Conservation (phyloP, 352 stramenopile genomes). For the Phytopythium helicoides region DNA sequence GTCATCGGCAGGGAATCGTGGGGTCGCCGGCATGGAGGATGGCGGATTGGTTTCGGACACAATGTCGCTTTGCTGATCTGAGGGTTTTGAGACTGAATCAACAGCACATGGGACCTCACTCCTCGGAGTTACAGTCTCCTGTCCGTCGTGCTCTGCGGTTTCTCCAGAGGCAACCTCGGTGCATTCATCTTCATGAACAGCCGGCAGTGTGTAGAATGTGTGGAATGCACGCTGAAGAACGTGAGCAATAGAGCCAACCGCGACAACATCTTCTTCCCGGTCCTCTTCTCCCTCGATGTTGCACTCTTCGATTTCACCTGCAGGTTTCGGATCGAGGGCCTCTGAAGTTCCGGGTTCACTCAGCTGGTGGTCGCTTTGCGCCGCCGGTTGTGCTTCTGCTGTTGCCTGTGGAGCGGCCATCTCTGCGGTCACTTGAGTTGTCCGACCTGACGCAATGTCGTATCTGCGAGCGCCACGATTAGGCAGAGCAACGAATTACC, state of each 20-base stretch:
- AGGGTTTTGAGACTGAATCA: no score
- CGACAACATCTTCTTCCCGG: slow-evolving; percentile 57
- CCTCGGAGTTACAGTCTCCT: no score
- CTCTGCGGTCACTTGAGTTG: no score
- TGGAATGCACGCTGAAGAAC: slow-evolving; percentile 74
- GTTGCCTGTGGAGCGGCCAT: no score
- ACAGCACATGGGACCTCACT: not conserved
- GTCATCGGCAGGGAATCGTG: not conserved
- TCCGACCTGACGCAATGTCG: no score
- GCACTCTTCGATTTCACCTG: not conserved
- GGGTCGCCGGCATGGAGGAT: not conserved
- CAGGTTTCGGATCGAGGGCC: no score
- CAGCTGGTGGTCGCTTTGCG: no score
- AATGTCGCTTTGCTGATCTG: no score
- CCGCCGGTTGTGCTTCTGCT: no score
- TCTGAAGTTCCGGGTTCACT: no score
- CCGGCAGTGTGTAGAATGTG: slow-evolving; percentile 33
- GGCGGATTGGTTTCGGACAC: not conserved
- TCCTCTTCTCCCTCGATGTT: slow-evolving; percentile 9
- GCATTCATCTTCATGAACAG: not conserved
- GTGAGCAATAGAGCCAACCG: slow-evolving; percentile 67
- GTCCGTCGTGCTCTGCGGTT: not conserved
- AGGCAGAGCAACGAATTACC: no score
- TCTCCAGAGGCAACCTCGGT: not conserved
- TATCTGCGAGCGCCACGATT: no score